phyloP scores from a whole-genome alignment of 192 early-diverging fungal species.

The Coemansia sp. region DNA sequence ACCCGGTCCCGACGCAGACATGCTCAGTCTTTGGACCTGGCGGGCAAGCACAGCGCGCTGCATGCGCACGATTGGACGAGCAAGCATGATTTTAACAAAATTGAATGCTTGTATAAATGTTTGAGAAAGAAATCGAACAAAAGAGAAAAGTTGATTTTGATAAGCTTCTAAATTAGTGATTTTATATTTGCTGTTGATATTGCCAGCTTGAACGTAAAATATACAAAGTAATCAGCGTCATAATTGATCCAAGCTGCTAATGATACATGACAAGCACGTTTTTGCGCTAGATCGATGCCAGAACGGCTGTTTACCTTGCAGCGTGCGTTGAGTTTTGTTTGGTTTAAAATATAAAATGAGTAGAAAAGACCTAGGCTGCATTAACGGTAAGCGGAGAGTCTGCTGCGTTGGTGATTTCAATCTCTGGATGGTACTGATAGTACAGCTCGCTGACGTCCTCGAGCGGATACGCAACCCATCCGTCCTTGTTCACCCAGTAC shows the following conservation, averaged over 20 bases:
- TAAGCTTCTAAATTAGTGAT: too few species aligned
- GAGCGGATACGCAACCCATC: constrained; percentile 83
- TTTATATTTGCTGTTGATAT: too few species aligned
- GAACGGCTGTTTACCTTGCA: not conserved
- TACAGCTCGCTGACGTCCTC: constrained; percentile 84
- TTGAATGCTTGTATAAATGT: not conserved
- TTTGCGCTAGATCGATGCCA: not conserved
- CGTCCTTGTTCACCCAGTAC: constrained; percentile 88
- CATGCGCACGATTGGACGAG: not conserved
- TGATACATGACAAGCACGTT: too few species aligned
- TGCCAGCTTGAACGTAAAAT: too few species aligned
- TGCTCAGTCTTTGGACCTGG: not conserved
- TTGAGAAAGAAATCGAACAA: not conserved
- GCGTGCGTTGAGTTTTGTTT: not conserved
- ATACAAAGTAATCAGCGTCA: too few species aligned
- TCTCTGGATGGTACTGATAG: constrained; percentile 61
- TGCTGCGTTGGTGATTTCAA: constrained; percentile 29
- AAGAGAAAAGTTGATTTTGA: not conserved
- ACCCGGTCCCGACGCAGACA: not conserved
- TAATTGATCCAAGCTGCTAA: too few species aligned
- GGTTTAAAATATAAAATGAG: not conserved
- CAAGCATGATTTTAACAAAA: not conserved
- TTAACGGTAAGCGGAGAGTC: constrained; percentile 35
- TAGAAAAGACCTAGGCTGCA: not conserved
- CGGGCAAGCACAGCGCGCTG: not conserved